Evolutionary conservation across 2,329 filamentous ascomycete species (phyloP), one percentile per base, ranked within the genome.

Genomic region (Hypoxylon sp.): DNA sequence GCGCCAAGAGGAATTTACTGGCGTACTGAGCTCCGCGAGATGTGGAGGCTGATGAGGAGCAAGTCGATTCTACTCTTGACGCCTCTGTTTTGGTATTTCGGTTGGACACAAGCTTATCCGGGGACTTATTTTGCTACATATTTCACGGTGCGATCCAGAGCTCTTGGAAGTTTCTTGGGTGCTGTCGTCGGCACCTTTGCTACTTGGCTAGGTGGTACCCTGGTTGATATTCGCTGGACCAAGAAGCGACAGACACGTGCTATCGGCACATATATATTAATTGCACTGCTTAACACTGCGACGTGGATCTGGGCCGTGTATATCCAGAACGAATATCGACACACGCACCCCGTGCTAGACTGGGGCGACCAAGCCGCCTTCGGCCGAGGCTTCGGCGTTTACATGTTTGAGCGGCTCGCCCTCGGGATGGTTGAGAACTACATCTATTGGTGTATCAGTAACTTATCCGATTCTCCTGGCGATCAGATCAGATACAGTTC

Each of bases 231-330:
- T 0, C 74, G 75, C 1, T 82, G 82, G 78, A 67, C 73, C 21
- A 79, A 77, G 41, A 77, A 70, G 47, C 75, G 80, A 21, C 79
- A 81, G 64, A 77, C 74, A 3, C 76, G 82, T 14, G 81, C 82
- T 14, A 63, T 80, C 7, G 61, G 70, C 16, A 79, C 80, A 1
- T 84, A 78, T 63, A 63, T 72, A 19, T 61, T 83, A 5, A 81
- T 84, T 14, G 78, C 81, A 0, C 50, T 75, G 6, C 66, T 83
- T 23, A 82, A 83, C 66, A 80, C 76, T 27, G 76, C 78, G 0
- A 82, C 80, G 0, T 84, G 82, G 81, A 80, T 81, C 12, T 84
- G 82, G 80, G 81, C 79, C 2, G 79, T 82, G 30, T 74, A 80
- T 14, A 78, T 84, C 34, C 81, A 84, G 63, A 79, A 82, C 55